Evolutionary conservation across 2,329 filamentous ascomycete species (phyloP), one percentile per base, ranked within the genome.

Genomic region (Colletotrichum cordylinicola): DNA sequence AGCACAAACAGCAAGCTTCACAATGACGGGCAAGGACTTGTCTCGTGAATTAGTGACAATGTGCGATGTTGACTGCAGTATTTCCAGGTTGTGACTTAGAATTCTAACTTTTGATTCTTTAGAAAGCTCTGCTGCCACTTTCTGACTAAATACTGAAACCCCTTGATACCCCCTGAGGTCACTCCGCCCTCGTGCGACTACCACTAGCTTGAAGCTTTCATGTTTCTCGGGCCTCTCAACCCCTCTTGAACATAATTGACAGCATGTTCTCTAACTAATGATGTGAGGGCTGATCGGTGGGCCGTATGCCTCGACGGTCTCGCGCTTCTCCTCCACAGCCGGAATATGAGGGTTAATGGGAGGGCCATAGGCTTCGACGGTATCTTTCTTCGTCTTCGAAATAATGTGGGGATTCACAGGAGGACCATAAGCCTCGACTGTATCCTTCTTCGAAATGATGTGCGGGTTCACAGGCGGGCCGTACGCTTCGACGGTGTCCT

Each of bases 251-350:
- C n/a, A 52, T 7, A 4, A 52, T 13, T 21, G 43, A 24, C 10
- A 52, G n/a, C n/a, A 48, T 52, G 9, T 10, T n/a, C 12, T 52
- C 43, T 52, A 52, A n/a, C 43, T 52, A 21, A 52, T 52, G n/a
- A 74, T 74, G 61, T 74, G 67, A 58, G 72, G 72, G 72, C 33
- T 74, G 33, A n/a, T 27, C 3, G 72, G 72, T 8, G 72, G 72
- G 3, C 67, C 72, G n/a, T 74, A 74, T 5, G 72, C 67, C 67
- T 74, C 67, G 16, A 71, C 43, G 9, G 29, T 55, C 48, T 52
- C 39, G 18, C 65, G 24, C 33, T 33, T 64, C 33, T 24, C 61
- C 33, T 64, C 33, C 13, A 39, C 29, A 24, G 31, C n/a, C 10
- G 33, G 29, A 12, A 61, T 29, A 29, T 66, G 65, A 52, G 71